Evolutionary conservation across 352 stramenopile species (phyloP), one percentile per base, ranked within the genome.

Genomic region (Phytophthora nicotianae): DNA sequence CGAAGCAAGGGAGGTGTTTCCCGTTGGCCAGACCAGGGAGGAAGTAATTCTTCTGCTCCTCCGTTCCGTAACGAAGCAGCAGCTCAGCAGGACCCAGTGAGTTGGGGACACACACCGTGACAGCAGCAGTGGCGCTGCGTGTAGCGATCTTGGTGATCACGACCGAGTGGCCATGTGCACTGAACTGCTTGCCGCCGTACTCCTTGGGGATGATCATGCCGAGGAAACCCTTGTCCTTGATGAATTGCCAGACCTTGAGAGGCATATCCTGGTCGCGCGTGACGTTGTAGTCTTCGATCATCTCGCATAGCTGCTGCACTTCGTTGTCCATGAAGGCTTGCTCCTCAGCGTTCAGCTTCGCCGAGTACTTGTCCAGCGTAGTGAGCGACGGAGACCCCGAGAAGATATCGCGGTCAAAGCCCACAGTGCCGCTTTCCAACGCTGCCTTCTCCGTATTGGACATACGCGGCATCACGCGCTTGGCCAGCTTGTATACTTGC

Each of bases 151-250:
- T 98, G 33, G 87, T 96, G 59, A 98, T 86, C 35, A 98, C 89
- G 50, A 89, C 69, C 57, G 88, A 97, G 83, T 98, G 91, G 50
- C 89, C 91, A 60, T 98, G 91, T 7, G 89, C 89, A 27, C 81
- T 91, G 66, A 98, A 96, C 61, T 96, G 90, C 40, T 89, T 75
- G 54, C 91, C 91, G 57, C 90, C 90, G 70, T 97, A 99, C 72
- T 98, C 85, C 74, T 99, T 98, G 21, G 96, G 97, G 65, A 99
- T 99, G 72, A 99, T 99, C 86, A 99, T 98, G 26, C 92, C 95
- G 46, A 99, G 90, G 70, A 99, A 99, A 7, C 93, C 91, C 67
- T 97, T 91, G 57, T 97, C 83, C 63, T 97, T 97, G 81, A 98
- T 98, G 65, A 97, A 98, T 74, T 98, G 95, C 96, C 96, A 98